Base-by-base conservation (phyloP, 1,139 yeast genomes). In the Blastobotrys serpentis region DNA sequence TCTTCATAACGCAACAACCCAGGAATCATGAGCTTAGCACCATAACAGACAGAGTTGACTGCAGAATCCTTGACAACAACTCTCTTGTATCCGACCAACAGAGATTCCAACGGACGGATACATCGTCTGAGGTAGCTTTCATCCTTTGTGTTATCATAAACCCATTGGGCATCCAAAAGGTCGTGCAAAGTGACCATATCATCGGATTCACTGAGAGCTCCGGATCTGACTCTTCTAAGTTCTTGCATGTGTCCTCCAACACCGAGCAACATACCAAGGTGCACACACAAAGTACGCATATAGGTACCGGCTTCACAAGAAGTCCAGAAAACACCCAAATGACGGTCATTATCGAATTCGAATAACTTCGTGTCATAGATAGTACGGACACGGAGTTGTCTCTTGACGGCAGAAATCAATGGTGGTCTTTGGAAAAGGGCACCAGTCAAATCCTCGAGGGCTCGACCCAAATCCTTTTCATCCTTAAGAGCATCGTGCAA, bases 171-270 rank as follows among this genome's bases (percentile, higher is more conserved):
- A 70, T 92, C 98, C 70, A 92, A 76, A 48, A 92, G 94, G 72
- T 92, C 98, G 73, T 92, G 98, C 66, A 92, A 78, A 56, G 98
- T 90, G 53, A 92, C 97, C 77, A 92, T 75, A 70, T 85, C 85
- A 67, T 92, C 98, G 63, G 77, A 78, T 74, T 92, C 98, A 65
- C 84, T 78, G 67, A 92, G 70, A 53, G 98, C 98, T 67, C 98
- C 98, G 39, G 96, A 87, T 75, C 98, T 85, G 56, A 92, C 98
- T 78, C 98, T 90, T 75, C 98, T 89, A 64, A 92, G 84, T 74
- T 92, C 98, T 79, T 92, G 98, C 98, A 92, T 92, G 74, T 92
- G 98, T 61, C 98, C 98, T 70, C 98, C 98, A 62, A 89, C 98
- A 63, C 98, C 97, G 60, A 92, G 78, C 54, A 92, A 78, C 96